Conservation (phyloP, 2,329 filamentous ascomycete genomes). For the Sphaerulina populicola region DNA sequence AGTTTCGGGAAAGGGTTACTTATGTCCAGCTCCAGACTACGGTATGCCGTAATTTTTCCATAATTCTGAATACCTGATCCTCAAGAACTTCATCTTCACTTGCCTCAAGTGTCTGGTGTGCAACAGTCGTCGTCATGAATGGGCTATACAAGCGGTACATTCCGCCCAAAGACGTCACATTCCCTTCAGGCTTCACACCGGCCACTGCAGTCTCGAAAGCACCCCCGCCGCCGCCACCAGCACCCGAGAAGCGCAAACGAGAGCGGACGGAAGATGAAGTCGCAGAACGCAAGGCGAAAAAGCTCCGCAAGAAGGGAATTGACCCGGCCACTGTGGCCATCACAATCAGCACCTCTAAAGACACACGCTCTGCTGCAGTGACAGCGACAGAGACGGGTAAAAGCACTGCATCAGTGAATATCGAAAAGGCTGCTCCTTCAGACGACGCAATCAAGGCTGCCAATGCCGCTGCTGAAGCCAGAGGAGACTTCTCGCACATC, state of each 20-base stretch:
- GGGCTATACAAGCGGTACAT: conserved; percentile 43
- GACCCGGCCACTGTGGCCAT: conserved; percentile 12
- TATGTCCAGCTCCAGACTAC: neutral
- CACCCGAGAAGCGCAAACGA: conserved; percentile 28
- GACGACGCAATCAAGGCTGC: conserved; percentile 12
- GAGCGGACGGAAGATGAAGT: conserved; percentile 28
- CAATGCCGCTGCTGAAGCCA: conserved; percentile 4
- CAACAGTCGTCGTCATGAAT: conserved; percentile 23
- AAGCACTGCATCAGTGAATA: neutral
- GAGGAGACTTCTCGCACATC: conserved; percentile 26
- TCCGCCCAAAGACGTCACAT: conserved; percentile 32
- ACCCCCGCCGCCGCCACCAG: neutral
- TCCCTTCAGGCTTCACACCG: neutral
- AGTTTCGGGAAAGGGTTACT: neutral
- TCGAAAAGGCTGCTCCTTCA: neutral
- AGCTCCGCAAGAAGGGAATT: conserved; percentile 26
- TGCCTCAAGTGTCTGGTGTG: neutral
- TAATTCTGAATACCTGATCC: no score
- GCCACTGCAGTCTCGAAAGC: neutral
- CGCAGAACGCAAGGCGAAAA: conserved; percentile 30
- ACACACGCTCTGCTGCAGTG: neutral
- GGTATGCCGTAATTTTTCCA: neutral
- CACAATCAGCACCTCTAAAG: neutral
- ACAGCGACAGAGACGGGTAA: neutral
- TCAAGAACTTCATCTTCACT: neutral